Conservation (phyloP, 1,139 yeast species). For the Citeromyces hawaiiensis region DNA sequence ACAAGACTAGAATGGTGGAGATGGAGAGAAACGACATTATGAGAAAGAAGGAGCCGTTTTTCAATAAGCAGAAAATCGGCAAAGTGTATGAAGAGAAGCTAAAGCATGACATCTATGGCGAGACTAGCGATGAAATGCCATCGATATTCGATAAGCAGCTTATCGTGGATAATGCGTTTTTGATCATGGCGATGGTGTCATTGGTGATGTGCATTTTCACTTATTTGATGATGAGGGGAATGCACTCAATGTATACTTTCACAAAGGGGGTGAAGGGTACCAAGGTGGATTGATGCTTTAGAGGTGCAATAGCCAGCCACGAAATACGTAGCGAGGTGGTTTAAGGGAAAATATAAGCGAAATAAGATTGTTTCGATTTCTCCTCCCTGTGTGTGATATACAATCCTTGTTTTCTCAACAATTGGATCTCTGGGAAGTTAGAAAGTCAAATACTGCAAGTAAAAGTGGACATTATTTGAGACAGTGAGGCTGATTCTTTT, state of each 20-base stretch:
- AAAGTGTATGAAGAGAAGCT: constrained; percentile 1
- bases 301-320: too few relatives aligned
- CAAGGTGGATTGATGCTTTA: too few relatives aligned
- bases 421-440: too few relatives aligned
- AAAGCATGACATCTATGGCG: constrained; percentile 10
- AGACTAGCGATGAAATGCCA: constrained; percentile 8
- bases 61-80: constrained; percentile 9
- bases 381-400: too few relatives aligned
- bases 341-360: too few relatives aligned
- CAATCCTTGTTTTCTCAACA: too few relatives aligned
- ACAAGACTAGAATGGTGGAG: constrained; percentile 31
- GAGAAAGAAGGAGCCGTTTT: constrained; percentile 9
- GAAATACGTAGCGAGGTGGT: too few relatives aligned
- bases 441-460: too few relatives aligned
- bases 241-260: not conserved
- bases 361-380: too few relatives aligned
- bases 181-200: constrained; percentile 3
- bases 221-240: not conserved
- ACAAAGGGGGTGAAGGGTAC: too few relatives aligned
- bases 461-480: too few relatives aligned
- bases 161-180: constrained; percentile 13
- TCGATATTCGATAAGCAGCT: constrained; percentile 10
- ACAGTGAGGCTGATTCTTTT: too few relatives aligned
- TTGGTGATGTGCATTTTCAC: not conserved
- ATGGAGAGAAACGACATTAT: constrained; percentile 36